Percentiles rank a stretch among this genome's conserved stretches.
phyloP scores from a whole-genome alignment of 176 grass and related monocot species.

The Musa troglodytarum region DNA sequence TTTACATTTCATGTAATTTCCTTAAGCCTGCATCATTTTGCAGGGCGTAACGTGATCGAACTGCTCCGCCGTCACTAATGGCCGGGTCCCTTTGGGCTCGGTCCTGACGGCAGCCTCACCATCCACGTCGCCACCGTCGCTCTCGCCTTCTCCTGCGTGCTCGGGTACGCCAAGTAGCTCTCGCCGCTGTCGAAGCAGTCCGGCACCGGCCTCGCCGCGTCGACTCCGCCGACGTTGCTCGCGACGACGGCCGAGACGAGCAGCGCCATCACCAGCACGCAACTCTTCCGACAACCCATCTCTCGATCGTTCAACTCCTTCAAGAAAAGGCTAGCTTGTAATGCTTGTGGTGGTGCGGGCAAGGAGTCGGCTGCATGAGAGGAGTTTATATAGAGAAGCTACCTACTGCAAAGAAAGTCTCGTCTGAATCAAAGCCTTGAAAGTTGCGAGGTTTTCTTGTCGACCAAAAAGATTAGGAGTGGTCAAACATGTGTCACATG shows the following conservation, averaged over 20 bases:
- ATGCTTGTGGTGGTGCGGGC: background rate
- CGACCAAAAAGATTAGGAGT: background rate
- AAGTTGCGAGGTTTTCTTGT: background rate
- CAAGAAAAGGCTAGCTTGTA: no score
- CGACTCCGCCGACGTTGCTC: background rate
- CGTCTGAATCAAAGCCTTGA: no score
- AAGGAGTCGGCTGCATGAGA: background rate
- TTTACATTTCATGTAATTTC: background rate
- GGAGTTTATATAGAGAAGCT: background rate
- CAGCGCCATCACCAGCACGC: background rate
- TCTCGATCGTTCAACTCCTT: no score
- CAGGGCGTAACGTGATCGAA: no score
- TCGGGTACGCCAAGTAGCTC: background rate
- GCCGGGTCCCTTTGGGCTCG: conserved; percentile 20
- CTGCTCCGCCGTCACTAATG: background rate
- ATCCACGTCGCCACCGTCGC: conserved; percentile 2
- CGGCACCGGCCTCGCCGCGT: conserved; percentile 30
- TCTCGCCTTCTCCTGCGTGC: background rate
- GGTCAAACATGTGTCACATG: no score
- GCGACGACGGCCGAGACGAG: background rate
- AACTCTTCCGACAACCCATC: background rate
- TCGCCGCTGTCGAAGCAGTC: background rate
- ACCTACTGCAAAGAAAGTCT: no score
- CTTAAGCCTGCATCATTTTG: no score
- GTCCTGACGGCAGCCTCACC: conserved; percentile 15